phyloP scores from a whole-genome alignment of 768 basidiomycete species.

The Russula emetica region DNA sequence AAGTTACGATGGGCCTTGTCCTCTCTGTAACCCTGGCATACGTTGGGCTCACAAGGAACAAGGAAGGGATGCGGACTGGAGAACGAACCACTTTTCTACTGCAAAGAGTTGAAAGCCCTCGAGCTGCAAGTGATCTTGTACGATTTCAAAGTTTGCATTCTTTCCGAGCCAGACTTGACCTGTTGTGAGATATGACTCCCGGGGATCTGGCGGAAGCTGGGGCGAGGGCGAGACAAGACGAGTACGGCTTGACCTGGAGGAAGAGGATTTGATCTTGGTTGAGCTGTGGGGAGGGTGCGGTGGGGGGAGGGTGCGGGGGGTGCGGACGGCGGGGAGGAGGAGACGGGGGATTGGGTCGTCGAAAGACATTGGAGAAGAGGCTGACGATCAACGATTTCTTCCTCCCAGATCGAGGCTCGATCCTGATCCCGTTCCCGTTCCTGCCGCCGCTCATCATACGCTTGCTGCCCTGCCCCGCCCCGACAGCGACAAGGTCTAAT shows the following conservation, averaged over 20 bases:
- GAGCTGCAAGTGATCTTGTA: slow-evolving; percentile 46
- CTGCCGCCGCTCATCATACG: background rate
- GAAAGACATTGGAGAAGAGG: slow-evolving; percentile 1
- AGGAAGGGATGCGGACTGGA: background rate
- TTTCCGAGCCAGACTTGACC: slow-evolving; percentile 42
- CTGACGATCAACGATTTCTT: slow-evolving; percentile 8
- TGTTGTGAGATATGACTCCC: background rate
- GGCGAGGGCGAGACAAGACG: slow-evolving; percentile 16
- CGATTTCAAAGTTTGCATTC: slow-evolving; percentile 47
- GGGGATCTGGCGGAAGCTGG: slow-evolving; percentile 4
- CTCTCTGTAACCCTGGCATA: slow-evolving; percentile 60
- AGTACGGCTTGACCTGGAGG: slow-evolving; percentile 24
- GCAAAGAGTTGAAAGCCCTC: slow-evolving; percentile 78
- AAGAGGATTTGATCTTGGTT: slow-evolving; percentile 10
- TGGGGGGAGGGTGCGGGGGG: slow-evolving; percentile 1
- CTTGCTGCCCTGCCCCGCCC: background rate
- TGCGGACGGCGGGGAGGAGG: slow-evolving; percentile 27
- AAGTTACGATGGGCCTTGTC: slow-evolving; percentile 51
- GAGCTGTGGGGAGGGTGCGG: slow-evolving; percentile 15
- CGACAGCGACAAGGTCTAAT: background rate
- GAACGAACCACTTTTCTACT: slow-evolving; percentile 71
- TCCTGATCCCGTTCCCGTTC: slow-evolving; percentile 19
- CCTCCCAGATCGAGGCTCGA: slow-evolving; percentile 18
- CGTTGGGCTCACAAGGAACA: slow-evolving; percentile 1
- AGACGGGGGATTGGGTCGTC: slow-evolving; percentile 9